phyloP scores from a whole-genome alignment of 441 rosid genomes.

The Gossypium schwendimanii region DNA sequence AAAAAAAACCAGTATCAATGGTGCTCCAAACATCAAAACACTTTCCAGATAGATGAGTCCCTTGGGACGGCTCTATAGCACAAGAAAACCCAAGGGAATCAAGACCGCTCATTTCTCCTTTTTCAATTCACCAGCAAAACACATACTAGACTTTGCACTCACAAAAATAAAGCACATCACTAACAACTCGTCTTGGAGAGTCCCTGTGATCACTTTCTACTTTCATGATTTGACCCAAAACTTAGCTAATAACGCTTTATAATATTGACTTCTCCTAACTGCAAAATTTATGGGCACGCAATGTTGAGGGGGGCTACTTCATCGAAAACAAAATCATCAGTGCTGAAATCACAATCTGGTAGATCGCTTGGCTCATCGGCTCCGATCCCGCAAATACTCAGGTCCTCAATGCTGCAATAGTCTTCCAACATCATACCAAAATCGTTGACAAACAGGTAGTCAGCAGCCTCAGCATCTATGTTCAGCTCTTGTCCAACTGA shows the following conservation, averaged over 20 bases:
- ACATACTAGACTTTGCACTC: constrained; percentile 11
- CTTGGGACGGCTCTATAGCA: constrained; percentile 75
- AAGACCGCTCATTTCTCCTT: constrained; percentile 12
- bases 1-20: not conserved
- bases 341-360: constrained; percentile 76
- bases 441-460: constrained; percentile 37
- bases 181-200: constrained; percentile 17
- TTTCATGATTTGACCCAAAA: not conserved
- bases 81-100: constrained; percentile 50
- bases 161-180: constrained; percentile 20
- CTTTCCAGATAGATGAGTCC: constrained; percentile 12
- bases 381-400: constrained; percentile 39
- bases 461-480: constrained; percentile 44
- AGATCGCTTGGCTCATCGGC: constrained; percentile 54
- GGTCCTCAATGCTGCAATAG: constrained; percentile 49
- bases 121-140: constrained; percentile 4
- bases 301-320: constrained; percentile 54
- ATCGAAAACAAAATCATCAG: constrained; percentile 40
- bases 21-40: constrained; percentile 2
- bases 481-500: constrained; percentile 29
- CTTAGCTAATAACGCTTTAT: not conserved
- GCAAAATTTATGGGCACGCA: constrained; percentile 82
- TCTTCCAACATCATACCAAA: constrained; percentile 39
- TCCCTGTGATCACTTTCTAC: constrained; percentile 15
- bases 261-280: constrained; percentile 35